A percentile compares a stretch with the other conserved stretches of the same genome.
These are phyloP conservation scores for Cryptosporidium sp. DNA, from an alignment of 169 alveolate genomes.

Conservation along the genomic window DNA sequence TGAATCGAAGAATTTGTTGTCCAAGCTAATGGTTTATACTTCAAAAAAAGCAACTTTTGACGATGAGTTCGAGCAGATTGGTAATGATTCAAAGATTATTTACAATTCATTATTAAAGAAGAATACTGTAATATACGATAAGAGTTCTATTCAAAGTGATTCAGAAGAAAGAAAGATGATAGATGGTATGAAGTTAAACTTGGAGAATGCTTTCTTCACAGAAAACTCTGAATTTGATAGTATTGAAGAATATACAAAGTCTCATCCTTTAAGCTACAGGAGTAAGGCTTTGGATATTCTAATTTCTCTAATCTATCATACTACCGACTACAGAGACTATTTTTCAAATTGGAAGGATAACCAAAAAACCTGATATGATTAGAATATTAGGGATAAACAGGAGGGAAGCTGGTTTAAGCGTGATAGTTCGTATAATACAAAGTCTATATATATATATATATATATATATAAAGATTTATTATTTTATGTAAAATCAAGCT, in stretches of 20 bases:
- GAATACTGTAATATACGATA: background rate
- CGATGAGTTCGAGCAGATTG: slow-evolving; percentile 61
- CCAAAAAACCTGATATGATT: background rate
- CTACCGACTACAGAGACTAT: slow-evolving; percentile 46
- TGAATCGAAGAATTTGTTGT: slow-evolving; percentile 45
- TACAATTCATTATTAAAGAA: slow-evolving; percentile 48
- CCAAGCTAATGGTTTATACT: slow-evolving; percentile 34
- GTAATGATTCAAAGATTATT: slow-evolving; percentile 27
- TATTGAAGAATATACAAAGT: slow-evolving; percentile 22
- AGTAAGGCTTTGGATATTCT: slow-evolving; percentile 55
- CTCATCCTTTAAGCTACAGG: slow-evolving; percentile 50
- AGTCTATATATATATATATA: background rate
- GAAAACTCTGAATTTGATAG: slow-evolving; percentile 35
- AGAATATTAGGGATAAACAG: background rate
- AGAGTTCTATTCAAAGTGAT: background rate
- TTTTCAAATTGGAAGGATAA: slow-evolving; percentile 62
- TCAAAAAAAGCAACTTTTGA: slow-evolving; percentile 38
- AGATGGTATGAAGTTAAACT: slow-evolving; percentile 32
- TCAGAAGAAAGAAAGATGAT: slow-evolving; percentile 12
- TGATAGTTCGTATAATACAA: no score
- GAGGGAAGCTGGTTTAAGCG: no score
- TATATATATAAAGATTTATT: background rate
- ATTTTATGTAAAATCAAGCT: no score
- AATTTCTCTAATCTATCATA: slow-evolving; percentile 33
- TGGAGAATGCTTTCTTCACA: slow-evolving; percentile 47